Evolutionary conservation across 2,329 filamentous ascomycete genomes (phyloP).

Genomic region (Apiospora marii): DNA sequence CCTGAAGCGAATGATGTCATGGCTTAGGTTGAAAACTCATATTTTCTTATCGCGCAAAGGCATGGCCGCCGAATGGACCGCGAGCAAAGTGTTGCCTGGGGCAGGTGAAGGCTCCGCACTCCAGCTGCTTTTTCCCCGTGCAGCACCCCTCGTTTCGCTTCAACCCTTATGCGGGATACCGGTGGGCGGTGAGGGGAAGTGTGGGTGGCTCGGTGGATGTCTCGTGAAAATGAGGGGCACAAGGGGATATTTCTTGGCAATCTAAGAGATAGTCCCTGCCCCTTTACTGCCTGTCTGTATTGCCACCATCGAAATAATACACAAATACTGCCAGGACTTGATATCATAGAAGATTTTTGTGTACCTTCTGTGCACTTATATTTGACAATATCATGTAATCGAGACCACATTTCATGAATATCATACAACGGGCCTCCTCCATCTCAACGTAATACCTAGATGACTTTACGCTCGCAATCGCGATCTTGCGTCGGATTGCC

Average conservation of each 20-base stretch:
- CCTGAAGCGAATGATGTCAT: conserved; percentile 22
- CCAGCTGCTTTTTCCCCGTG: neutral
- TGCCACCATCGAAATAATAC: neutral
- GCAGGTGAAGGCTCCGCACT: neutral
- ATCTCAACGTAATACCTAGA: neutral
- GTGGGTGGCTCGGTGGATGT: neutral
- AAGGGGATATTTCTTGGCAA: conserved; percentile 3
- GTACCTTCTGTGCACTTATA: neutral
- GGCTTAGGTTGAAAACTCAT: conserved; percentile 1
- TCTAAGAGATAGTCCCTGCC: neutral
- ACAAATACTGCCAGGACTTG: neutral
- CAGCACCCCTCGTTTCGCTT: neutral
- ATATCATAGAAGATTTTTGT: neutral
- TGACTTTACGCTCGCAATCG: neutral
- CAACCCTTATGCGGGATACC: conserved; percentile 4
- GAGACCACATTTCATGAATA: conserved; percentile 4
- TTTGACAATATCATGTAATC: neutral
- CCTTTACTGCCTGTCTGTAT: neutral
- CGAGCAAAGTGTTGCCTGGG: neutral
- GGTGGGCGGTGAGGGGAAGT: conserved; percentile 15
- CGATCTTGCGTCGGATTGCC: neutral
- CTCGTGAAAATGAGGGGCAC: conserved; percentile 14
- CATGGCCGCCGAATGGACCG: neutral
- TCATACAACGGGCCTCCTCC: neutral
- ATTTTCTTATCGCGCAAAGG: neutral